Percentiles rank a stretch among this genome's conserved stretches.
These are phyloP conservation scores for Jaminaea rosea DNA, from an alignment of 1,284 basidiomycete species.

Conservation along the genomic window DNA sequence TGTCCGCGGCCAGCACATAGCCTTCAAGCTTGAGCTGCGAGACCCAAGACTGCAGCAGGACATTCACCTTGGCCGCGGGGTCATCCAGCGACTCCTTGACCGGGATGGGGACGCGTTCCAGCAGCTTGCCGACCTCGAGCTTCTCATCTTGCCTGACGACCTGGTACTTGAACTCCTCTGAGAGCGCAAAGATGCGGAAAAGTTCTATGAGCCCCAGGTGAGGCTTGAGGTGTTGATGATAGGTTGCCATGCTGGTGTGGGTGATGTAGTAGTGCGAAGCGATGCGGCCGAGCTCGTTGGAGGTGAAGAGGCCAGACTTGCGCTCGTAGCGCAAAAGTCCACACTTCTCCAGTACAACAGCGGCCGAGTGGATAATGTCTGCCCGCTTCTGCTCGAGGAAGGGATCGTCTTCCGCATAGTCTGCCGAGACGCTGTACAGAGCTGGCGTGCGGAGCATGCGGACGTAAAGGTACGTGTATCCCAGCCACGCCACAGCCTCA, in stretches of 20 bases:
- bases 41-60: constrained; percentile 87
- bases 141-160: constrained; percentile 56
- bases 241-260: constrained; percentile 89
- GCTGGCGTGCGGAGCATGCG: constrained; percentile 86
- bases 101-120: constrained; percentile 92
- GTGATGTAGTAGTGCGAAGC: constrained; percentile 96
- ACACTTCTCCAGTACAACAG: constrained; percentile 85
- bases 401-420: constrained; percentile 79
- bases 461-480: constrained; percentile 59
- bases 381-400: constrained; percentile 82
- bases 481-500: constrained; percentile 86
- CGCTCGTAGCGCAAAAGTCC: constrained; percentile 90
- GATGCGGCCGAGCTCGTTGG: constrained; percentile 65
- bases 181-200: constrained; percentile 90
- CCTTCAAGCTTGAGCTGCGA: constrained; percentile 89
- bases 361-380: constrained; percentile 89
- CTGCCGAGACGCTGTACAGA: constrained; percentile 78
- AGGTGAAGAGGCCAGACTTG: constrained; percentile 68
- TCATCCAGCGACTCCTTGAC: constrained; percentile 96
- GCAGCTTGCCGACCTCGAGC: constrained; percentile 72
- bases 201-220: constrained; percentile 82
- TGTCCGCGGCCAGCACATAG: constrained; percentile 94
- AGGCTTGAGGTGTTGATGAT: constrained; percentile 85
- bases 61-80: constrained; percentile 93
- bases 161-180: constrained; percentile 90